phyloP scores from a whole-genome alignment of 768 basidiomycete genomes.

The Pleurotus eryngii region DNA sequence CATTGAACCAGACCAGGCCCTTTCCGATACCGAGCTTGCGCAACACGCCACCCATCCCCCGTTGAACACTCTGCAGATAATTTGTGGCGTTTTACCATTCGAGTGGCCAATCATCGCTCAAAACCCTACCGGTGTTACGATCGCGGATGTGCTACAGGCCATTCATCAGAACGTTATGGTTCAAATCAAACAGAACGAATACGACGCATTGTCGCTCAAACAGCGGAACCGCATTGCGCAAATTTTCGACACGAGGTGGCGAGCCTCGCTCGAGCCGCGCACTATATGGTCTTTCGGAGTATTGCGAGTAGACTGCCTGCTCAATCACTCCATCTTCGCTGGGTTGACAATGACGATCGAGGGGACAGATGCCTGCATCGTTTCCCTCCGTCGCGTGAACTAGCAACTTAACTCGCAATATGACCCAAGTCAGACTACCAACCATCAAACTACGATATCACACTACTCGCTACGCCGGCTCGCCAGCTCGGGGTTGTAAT shows the following conservation, averaged over 20 bases:
- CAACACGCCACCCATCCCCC: conserved; percentile 43
- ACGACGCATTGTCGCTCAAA: conserved; percentile 36
- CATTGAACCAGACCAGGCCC: conserved; percentile 16
- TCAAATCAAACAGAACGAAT: conserved; percentile 39
- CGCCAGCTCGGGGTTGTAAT: neutral
- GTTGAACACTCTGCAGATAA: conserved; percentile 32
- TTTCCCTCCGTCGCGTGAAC: conserved; percentile 33
- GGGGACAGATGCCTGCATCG: conserved; percentile 36
- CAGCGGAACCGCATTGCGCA: conserved; percentile 39
- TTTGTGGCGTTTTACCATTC: conserved; percentile 43
- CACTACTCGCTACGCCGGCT: neutral
- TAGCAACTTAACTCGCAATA: neutral
- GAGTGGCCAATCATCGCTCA: conserved; percentile 38
- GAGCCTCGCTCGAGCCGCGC: conserved; percentile 30
- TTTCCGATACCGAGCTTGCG: conserved; percentile 30
- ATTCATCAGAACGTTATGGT: conserved; percentile 36
- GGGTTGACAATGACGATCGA: conserved; percentile 43
- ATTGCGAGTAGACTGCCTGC: conserved; percentile 46
- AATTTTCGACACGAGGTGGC: conserved; percentile 46
- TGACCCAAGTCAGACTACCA: neutral
- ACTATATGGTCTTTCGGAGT: conserved; percentile 37
- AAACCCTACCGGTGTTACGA: conserved; percentile 46
- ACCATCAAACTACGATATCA: neutral
- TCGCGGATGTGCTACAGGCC: conserved; percentile 48
- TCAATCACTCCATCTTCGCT: conserved; percentile 46